Percentiles rank a stretch among this genome's conserved stretches.
Evolutionary conservation across 257 asterid species (phyloP).

Genomic region (Solanum bulbocastanum): DNA sequence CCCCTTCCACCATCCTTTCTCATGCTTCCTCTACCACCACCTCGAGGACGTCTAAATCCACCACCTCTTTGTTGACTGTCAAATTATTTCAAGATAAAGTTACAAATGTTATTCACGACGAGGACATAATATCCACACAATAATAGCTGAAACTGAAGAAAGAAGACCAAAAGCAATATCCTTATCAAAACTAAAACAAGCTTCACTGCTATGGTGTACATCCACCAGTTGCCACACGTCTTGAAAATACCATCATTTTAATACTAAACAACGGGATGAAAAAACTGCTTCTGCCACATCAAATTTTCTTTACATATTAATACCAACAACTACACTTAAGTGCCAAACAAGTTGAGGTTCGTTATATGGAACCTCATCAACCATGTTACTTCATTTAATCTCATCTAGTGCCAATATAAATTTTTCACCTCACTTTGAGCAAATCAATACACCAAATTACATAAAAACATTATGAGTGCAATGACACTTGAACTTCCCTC

Average conservation of each 20-base stretch:
- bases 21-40: conserved; percentile 15
- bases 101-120: background rate
- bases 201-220: background rate
- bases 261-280: background rate
- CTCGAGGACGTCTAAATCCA: conserved; percentile 32
- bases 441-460: background rate
- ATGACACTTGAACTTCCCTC: background rate
- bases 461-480: background rate
- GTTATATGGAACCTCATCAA: background rate
- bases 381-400: background rate
- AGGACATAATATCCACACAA: background rate
- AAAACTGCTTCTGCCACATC: background rate
- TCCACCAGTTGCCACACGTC: background rate
- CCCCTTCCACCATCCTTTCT: conserved; percentile 40
- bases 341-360: background rate
- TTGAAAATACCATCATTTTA: background rate
- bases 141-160: background rate
- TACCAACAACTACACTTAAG: background rate
- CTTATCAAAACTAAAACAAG: background rate
- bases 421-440: background rate
- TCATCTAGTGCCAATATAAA: background rate
- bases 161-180: background rate
- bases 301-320: background rate
- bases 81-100: background rate
- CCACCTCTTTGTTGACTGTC: conserved; percentile 40